These are phyloP conservation scores for Pyricularia grisea DNA, from an alignment of 2,329 filamentous ascomycete genomes.

Conservation along the genomic window DNA sequence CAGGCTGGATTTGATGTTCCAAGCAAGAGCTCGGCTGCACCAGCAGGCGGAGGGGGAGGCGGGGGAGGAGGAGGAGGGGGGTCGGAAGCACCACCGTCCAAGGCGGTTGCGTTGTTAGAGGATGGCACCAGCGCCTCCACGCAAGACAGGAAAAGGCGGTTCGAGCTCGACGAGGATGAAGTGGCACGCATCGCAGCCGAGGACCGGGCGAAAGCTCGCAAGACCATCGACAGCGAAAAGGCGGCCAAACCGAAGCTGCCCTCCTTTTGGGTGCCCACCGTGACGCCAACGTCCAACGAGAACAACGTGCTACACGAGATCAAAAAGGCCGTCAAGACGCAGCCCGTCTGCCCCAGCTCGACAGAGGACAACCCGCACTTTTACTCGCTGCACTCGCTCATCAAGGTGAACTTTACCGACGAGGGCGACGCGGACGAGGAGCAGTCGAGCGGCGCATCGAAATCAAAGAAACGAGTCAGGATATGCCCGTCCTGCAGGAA, in stretches of 20 bases:
- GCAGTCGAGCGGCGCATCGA: constrained; percentile 17
- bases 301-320: constrained; percentile 45
- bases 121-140: not conserved
- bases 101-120: constrained; percentile 15
- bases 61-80: constrained; percentile 3
- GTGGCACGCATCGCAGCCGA: constrained; percentile 58
- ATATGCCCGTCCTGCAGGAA: constrained; percentile 83
- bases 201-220: constrained; percentile 61
- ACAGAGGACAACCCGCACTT: constrained; percentile 55
- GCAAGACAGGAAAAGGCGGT: constrained; percentile 56
- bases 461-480: constrained; percentile 20
- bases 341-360: constrained; percentile 70
- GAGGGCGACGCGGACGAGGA: constrained; percentile 27
- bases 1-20: constrained; percentile 57
- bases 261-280: constrained; percentile 87
- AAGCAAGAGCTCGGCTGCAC: constrained; percentile 9
- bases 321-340: constrained; percentile 53
- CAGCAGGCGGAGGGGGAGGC: constrained; percentile 16
- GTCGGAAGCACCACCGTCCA: not conserved
- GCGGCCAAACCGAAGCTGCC: constrained; percentile 59
- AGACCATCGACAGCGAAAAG: constrained; percentile 64
- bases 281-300: constrained; percentile 61
- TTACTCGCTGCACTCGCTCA: constrained; percentile 69
- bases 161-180: constrained; percentile 70
- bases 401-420: constrained; percentile 68